A percentile compares a stretch with the other conserved stretches of the same genome.
These are phyloP conservation scores for Flaveria brownii DNA, from an alignment of 129 eudicot genomes.

Conservation along the genomic window DNA sequence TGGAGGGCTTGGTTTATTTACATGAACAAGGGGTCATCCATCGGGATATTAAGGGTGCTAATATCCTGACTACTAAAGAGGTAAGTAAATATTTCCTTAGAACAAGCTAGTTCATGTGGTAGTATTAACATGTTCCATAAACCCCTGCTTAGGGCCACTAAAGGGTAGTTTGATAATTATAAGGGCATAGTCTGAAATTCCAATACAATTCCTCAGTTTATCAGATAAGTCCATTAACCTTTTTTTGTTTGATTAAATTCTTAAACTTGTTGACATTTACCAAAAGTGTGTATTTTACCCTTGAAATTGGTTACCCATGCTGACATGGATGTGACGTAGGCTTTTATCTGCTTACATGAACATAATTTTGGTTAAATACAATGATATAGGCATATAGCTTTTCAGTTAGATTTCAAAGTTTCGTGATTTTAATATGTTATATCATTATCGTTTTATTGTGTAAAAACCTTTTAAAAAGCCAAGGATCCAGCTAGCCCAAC, in stretches of 20 bases:
- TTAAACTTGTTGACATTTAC: not conserved
- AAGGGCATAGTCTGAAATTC: not conserved
- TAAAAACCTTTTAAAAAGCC: not conserved
- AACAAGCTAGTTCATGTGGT: not conserved
- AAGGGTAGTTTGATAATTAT: not conserved
- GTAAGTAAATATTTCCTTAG: conserved; percentile 31
- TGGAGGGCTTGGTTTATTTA: conserved; percentile 95
- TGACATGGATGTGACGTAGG: not conserved
- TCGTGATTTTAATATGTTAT: not conserved
- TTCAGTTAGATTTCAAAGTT: not conserved
- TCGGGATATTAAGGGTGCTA: conserved; percentile 98
- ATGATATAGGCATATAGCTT: not conserved
- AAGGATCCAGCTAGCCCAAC: not conserved
- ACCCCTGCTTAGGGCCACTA: conserved; percentile 3
- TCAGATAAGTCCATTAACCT: not conserved
- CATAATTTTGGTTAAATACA: not conserved
- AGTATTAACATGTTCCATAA: conserved; percentile 7
- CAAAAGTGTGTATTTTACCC: not conserved
- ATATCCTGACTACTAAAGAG: conserved; percentile 96
- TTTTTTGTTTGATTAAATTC: too few species aligned
- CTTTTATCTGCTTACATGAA: conserved; percentile 1
- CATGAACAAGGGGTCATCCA: conserved; percentile 99
- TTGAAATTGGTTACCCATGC: conserved; percentile 6
- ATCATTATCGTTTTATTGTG: not conserved
- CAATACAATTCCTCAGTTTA: not conserved